These are phyloP conservation scores for Corynascus novoguineensis DNA, from an alignment of 495 filamentous ascomycete genomes.

Conservation along the genomic window DNA sequence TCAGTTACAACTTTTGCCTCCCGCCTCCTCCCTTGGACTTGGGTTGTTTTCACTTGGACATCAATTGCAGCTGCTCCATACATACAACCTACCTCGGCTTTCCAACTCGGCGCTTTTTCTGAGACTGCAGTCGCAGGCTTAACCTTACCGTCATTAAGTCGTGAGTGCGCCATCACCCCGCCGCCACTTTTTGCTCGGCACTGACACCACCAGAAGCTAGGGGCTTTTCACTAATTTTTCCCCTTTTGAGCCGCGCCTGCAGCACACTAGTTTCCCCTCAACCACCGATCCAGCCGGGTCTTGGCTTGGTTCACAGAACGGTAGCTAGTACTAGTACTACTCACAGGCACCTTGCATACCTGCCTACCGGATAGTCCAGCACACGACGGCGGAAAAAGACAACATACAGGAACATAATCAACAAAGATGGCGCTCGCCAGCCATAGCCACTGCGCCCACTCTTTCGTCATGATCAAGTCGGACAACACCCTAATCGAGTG, in stretches of 20 bases:
- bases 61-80: background rate
- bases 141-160: background rate
- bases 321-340: background rate
- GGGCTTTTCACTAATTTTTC: constrained; percentile 17
- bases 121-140: background rate
- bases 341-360: too few relatives aligned
- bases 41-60: too few relatives aligned
- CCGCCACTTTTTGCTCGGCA: constrained; percentile 9
- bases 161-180: constrained; percentile 11
- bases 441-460: constrained; percentile 58
- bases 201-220: constrained; percentile 20
- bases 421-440: constrained; percentile 56
- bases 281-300: background rate
- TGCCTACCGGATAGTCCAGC: too few relatives aligned
- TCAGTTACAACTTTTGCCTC: background rate
- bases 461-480: constrained; percentile 71
- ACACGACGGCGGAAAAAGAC: too few relatives aligned
- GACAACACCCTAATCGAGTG: constrained; percentile 69
- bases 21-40: too few relatives aligned
- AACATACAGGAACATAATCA: constrained; percentile 1
- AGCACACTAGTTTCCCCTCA: too few relatives aligned
- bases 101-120: constrained; percentile 1
- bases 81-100: background rate
- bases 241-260: constrained; percentile 14
- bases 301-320: constrained; percentile 11